Evolutionary conservation across 345 rosid species (phyloP).

Genomic region (Dovyalis caffra): DNA sequence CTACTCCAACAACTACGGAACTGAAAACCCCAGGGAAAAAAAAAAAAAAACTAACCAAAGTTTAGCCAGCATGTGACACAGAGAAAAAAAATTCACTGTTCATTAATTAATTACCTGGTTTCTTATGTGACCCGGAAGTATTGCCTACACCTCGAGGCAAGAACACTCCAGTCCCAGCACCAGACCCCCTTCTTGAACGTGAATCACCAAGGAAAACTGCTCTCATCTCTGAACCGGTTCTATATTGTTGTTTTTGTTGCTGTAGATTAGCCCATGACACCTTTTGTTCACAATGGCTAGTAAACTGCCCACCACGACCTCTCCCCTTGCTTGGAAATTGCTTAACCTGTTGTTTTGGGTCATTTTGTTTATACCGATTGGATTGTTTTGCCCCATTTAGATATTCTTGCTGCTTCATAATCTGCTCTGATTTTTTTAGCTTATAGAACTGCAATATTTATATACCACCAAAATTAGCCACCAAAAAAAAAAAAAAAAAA

Average conservation of each 20-base stretch:
- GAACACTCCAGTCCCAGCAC: constrained; percentile 84
- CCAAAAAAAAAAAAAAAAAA: too few species aligned
- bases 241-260: constrained; percentile 39
- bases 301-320: constrained; percentile 9
- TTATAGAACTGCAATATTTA: constrained; percentile 29
- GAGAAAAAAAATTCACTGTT: neutral
- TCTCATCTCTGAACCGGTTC: constrained; percentile 44
- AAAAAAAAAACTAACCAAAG: neutral
- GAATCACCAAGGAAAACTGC: constrained; percentile 62
- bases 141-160: constrained; percentile 55
- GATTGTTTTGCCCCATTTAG: neutral
- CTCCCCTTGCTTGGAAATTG: constrained; percentile 25
- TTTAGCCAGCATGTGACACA: neutral
- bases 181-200: constrained; percentile 45
- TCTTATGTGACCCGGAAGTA: constrained; percentile 50
- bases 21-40: neutral
- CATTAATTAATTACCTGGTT: constrained; percentile 41
- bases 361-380: constrained; percentile 5
- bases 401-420: constrained; percentile 25
- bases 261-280: constrained; percentile 20
- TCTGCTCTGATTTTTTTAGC: constrained; percentile 41
- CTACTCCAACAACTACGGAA: constrained; percentile 14
- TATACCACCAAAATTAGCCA: neutral
- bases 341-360: constrained; percentile 13
- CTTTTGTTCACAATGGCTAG: constrained; percentile 11